A percentile compares a stretch with the other conserved stretches of the same genome.
phyloP scores from a whole-genome alignment of 2,329 filamentous ascomycete genomes.

The Peltaster fructicola region DNA sequence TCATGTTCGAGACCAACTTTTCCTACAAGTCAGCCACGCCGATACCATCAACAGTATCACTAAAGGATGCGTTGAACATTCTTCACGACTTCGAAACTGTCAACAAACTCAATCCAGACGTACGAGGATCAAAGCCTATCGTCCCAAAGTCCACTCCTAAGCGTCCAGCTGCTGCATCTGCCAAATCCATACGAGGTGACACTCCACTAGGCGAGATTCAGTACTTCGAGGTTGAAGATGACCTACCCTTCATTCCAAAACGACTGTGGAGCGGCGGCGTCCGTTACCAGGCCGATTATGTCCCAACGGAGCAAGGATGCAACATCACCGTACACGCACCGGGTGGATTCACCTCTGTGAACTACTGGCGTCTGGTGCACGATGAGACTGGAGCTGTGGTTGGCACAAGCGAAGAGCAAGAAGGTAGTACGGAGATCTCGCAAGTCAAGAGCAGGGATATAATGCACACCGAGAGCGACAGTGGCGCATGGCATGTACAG shows the following conservation, averaged over 20 bases:
- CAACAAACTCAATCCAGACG: slow-evolving; percentile 17
- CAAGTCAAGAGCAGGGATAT: slow-evolving; percentile 9
- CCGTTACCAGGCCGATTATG: slow-evolving; percentile 16
- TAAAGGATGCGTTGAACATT: slow-evolving; percentile 11
- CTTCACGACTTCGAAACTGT: slow-evolving; percentile 19
- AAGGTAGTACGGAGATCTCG: slow-evolving; percentile 3
- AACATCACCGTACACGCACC: slow-evolving; percentile 19
- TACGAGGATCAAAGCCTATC: slow-evolving; percentile 12
- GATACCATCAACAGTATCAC: slow-evolving; percentile 11
- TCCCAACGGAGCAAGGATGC: slow-evolving; percentile 15
- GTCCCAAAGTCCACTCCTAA: slow-evolving; percentile 8
- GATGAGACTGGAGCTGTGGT: not conserved
- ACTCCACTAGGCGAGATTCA: slow-evolving; percentile 4
- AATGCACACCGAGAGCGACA: slow-evolving; percentile 8
- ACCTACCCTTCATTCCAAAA: slow-evolving; percentile 19
- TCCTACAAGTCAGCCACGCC: slow-evolving; percentile 14
- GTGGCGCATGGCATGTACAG: slow-evolving; percentile 15
- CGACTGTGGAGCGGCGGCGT: slow-evolving; percentile 18
- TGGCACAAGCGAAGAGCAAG: slow-evolving; percentile 7
- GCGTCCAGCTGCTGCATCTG: slow-evolving; percentile 3
- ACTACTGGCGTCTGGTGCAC: slow-evolving; percentile 15
- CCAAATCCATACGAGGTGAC: slow-evolving; percentile 2
- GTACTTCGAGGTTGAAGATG: slow-evolving; percentile 19
- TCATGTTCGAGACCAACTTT: slow-evolving; percentile 19
- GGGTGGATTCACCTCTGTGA: slow-evolving; percentile 18